These are phyloP conservation scores for Podosphaera xanthii DNA, from an alignment of 2,329 filamentous ascomycete genomes.

Conservation along the genomic window DNA sequence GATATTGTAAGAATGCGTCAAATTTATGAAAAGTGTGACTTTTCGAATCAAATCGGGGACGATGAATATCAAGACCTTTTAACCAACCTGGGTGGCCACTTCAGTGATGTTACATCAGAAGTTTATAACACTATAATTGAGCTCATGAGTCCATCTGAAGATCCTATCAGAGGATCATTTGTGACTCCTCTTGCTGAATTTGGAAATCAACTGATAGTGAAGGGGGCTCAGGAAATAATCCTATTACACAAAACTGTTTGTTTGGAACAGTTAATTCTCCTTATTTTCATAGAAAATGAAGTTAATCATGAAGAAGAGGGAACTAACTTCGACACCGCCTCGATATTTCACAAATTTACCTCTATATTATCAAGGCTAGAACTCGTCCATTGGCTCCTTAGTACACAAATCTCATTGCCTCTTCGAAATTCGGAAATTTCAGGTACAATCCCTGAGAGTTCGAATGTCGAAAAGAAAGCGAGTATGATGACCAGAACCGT, in stretches of 20 bases:
- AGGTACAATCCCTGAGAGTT: conserved; percentile 12
- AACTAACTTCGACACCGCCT: conserved; percentile 42
- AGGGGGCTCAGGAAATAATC: conserved; percentile 57
- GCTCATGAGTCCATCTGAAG: conserved; percentile 21
- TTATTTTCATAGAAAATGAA: conserved; percentile 72
- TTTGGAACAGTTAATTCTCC: conserved; percentile 59
- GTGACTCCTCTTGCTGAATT: conserved; percentile 42
- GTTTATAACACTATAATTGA: conserved; percentile 30
- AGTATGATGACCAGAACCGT: conserved; percentile 30
- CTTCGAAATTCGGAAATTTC: conserved; percentile 19
- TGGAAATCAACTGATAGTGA: conserved; percentile 51
- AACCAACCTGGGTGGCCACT: conserved; percentile 42
- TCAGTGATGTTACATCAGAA: conserved; percentile 30
- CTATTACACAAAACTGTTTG: conserved; percentile 50
- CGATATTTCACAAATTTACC: conserved; percentile 48
- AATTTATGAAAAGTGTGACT: conserved; percentile 58
- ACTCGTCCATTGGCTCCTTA: conserved; percentile 46
- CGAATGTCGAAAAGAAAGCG: conserved; percentile 18
- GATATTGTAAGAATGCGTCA: conserved; percentile 52
- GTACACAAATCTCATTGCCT: conserved; percentile 30
- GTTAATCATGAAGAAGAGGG: conserved; percentile 50
- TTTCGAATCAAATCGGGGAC: conserved; percentile 59
- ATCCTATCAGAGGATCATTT: conserved; percentile 11
- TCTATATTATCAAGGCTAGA: conserved; percentile 50
- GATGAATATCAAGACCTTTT: conserved; percentile 55